These are phyloP conservation scores for Starmerella ratchasimensis DNA, from an alignment of 805 yeast genomes.

Conservation along the genomic window DNA sequence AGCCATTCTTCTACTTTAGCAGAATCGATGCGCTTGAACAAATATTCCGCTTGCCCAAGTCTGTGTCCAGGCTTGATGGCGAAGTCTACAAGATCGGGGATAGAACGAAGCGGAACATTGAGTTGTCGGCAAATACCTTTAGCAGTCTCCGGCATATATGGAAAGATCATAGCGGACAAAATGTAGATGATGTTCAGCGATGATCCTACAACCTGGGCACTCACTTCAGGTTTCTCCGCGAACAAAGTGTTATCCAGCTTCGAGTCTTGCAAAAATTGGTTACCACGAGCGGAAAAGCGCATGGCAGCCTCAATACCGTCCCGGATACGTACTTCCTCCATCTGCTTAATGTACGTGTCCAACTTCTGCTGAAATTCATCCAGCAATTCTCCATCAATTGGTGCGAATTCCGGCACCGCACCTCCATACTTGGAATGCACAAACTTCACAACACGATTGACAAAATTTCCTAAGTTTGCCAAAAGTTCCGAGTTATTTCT, in stretches of 20 bases:
- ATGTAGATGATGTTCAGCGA: constrained; percentile 80
- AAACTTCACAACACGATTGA: constrained; percentile 83
- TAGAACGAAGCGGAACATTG: constrained; percentile 66
- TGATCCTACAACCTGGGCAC: constrained; percentile 86
- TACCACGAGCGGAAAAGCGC: constrained; percentile 85
- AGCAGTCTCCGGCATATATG: constrained; percentile 82
- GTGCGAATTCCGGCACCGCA: constrained; percentile 59
- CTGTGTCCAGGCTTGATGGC: constrained; percentile 68
- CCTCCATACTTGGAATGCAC: constrained; percentile 83
- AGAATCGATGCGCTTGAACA: constrained; percentile 86
- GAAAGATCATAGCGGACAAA: constrained; percentile 67
- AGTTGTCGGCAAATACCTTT: constrained; percentile 59
- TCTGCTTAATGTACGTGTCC: constrained; percentile 45
- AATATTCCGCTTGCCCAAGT: constrained; percentile 79
- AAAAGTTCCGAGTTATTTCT: constrained; percentile 86
- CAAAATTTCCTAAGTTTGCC: constrained; percentile 94
- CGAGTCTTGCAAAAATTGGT: constrained; percentile 88
- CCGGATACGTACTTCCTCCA: constrained; percentile 64
- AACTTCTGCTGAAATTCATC: constrained; percentile 52
- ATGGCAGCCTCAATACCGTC: constrained; percentile 85
- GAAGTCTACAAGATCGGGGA: constrained; percentile 61
- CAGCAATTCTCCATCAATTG: constrained; percentile 31
- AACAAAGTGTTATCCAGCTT: constrained; percentile 81
- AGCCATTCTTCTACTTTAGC: constrained; percentile 81
- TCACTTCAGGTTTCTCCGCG: constrained; percentile 56